These are phyloP conservation scores for Toxicodendron radicans DNA, from an alignment of 345 rosid genomes.

Conservation along the genomic window DNA sequence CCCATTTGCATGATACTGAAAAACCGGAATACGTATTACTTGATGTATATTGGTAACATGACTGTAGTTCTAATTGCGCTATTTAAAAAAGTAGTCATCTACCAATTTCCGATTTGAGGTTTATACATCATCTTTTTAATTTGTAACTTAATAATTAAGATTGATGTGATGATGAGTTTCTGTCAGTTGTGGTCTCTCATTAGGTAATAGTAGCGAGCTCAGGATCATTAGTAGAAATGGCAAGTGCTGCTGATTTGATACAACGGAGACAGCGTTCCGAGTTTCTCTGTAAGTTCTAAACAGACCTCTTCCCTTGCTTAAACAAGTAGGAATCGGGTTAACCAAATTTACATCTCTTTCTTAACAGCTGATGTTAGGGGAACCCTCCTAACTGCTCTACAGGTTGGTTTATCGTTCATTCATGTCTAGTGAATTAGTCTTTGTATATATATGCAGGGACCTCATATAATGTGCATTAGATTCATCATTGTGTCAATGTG, in stretches of 20 bases:
- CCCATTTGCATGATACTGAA: not conserved
- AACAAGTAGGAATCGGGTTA: constrained; percentile 13
- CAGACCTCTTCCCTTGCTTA: not conserved
- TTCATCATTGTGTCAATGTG: not conserved
- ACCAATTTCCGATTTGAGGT: too few species aligned
- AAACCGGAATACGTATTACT: too few species aligned
- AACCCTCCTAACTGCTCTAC: constrained; percentile 46
- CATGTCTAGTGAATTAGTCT: not conserved
- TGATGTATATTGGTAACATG: too few species aligned
- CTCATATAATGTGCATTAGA: not conserved
- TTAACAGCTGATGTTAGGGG: constrained; percentile 62
- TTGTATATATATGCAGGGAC: not conserved
- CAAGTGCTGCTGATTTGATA: constrained; percentile 82
- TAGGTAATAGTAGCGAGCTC: constrained; percentile 73
- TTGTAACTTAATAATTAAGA: constrained; percentile 10
- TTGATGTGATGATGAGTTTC: constrained; percentile 54
- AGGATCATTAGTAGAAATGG: constrained; percentile 52
- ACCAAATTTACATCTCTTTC: constrained; percentile 13
- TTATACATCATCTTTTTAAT: not conserved
- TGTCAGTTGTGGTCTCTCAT: constrained; percentile 54
- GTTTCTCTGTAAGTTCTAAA: constrained; percentile 55
- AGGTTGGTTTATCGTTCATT: constrained; percentile 33
- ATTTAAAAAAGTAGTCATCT: too few species aligned
- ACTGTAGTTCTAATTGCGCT: too few species aligned
- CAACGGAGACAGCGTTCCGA: constrained; percentile 93